These are phyloP conservation scores for Solanum pimpinellifolium DNA, from an alignment of 257 asterid genomes.

Conservation along the genomic window DNA sequence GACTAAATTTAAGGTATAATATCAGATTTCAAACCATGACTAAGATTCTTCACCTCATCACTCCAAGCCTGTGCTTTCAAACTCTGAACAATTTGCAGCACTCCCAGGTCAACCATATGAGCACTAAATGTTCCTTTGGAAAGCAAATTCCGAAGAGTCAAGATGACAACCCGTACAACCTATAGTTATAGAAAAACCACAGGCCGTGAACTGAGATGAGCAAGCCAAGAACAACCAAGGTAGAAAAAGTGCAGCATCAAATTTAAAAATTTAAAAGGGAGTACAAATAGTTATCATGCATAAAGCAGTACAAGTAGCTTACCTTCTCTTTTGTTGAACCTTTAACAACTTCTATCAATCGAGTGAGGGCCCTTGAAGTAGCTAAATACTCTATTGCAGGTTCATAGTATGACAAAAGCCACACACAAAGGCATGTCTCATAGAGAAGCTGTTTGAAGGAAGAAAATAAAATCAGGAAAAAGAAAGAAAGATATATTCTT, in stretches of 20 bases:
- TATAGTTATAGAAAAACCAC: constrained; percentile 12
- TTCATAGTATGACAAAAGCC: constrained; percentile 93
- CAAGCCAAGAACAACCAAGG: not conserved
- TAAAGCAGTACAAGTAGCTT: not conserved
- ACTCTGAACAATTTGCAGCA: constrained; percentile 81
- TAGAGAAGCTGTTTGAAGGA: constrained; percentile 73
- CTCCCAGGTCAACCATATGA: constrained; percentile 71
- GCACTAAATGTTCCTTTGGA: constrained; percentile 74
- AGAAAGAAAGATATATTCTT: not conserved
- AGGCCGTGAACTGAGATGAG: not conserved
- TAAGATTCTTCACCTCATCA: constrained; percentile 53
- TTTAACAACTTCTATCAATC: constrained; percentile 72
- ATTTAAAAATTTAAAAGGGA: not conserved
- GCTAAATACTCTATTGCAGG: constrained; percentile 83
- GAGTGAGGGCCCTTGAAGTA: constrained; percentile 60
- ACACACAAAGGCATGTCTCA: constrained; percentile 80
- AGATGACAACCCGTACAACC: constrained; percentile 88
- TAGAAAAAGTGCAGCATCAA: not conserved
- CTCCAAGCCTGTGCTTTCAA: constrained; percentile 97
- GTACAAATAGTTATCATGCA: not conserved
- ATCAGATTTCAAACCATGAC: not conserved
- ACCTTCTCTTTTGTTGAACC: constrained; percentile 94
- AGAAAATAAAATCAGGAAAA: not conserved
- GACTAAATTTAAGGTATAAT: not conserved
- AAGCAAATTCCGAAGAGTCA: constrained; percentile 76